A percentile compares a stretch with the other conserved stretches of the same genome.
These are phyloP conservation scores for Fusarium proliferatum DNA, from an alignment of 2,329 filamentous ascomycete species.

Conservation along the genomic window DNA sequence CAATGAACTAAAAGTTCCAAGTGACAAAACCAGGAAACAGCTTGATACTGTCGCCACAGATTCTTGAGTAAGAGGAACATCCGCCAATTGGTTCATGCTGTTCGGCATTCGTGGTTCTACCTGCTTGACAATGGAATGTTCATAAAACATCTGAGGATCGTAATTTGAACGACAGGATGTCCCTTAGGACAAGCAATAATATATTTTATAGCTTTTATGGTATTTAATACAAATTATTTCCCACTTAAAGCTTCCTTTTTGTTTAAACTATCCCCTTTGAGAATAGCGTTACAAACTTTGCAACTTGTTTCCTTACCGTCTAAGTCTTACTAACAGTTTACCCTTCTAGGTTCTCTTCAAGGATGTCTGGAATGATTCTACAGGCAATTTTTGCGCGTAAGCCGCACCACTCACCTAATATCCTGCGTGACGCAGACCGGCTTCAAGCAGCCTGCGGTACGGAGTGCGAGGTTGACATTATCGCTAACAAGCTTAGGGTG, in stretches of 20 bases:
- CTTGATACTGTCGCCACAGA: fast-evolving
- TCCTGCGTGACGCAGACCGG: neutral
- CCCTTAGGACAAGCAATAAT: fast-evolving
- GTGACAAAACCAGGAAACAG: fast-evolving
- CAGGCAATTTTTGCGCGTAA: neutral
- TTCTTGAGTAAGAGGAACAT: fast-evolving
- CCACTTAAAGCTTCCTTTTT: fast-evolving
- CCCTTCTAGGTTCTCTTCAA: fast-evolving
- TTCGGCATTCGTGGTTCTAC: neutral
- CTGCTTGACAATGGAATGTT: fast-evolving
- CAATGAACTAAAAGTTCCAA: neutral
- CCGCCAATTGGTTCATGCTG: fast-evolving
- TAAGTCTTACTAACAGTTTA: neutral
- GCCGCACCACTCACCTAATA: neutral
- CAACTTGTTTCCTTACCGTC: neutral
- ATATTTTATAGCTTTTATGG: fast-evolving
- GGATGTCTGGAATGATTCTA: neutral
- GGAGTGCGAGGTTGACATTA: neutral
- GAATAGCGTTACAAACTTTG: neutral
- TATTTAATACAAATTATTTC: neutral
- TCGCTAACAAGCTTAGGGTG: neutral
- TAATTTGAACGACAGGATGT: neutral
- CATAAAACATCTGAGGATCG: no score
- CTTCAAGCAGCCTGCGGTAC: neutral
- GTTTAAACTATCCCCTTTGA: fast-evolving